Base-by-base conservation (phyloP, 2,329 filamentous ascomycete species). In the Apiospora saccharicola region DNA sequence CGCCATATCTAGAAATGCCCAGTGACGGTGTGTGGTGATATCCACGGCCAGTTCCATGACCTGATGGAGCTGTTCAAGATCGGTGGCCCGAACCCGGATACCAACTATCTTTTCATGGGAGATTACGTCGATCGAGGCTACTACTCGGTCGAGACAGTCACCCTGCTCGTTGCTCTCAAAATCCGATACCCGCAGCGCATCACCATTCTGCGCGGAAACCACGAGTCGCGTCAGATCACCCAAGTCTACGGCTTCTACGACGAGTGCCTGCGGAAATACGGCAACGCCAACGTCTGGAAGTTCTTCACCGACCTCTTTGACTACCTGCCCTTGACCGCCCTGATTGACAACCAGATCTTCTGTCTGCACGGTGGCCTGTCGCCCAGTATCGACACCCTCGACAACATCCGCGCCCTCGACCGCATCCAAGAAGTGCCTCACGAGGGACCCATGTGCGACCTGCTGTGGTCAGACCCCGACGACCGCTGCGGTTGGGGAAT, bases 61-160 rank as follows among this genome's bases (percentile, higher is more conserved):
- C 86, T 99, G 83, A 98, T 99, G 95, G 96, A 99, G 86, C 91
- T 99, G 71, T 99, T 99, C 90, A 97, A 97, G 87, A 98, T 99
- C 83, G 96, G 96, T 78, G 96, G 96, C 71, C 95, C 95, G 74
- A 98, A 98, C 82, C 96, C 96, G 77, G 96, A 99, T 84, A 98
- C 96, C 81, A 98, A 98, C 87, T 98, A 98, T 85, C 92, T 98
- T 77, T 98, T 98, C 87, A 98, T 99, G 95, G 95, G 96, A 82
- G 96, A 99, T 85, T 99, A 98, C 81, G 96, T 99, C 80, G 96
- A 99, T 84, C 92, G 96, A 87, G 96, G 96, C 75, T 99, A 98
- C 88, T 99, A 98, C 86, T 98, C 94, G 2, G 91, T 99, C 77
- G 96, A 99, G 85, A 96, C 95, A 5, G 98, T 99, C 81, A 91